A percentile compares a stretch with the other conserved stretches of the same genome.
These are phyloP conservation scores for Clarireedia monteithiana DNA, from an alignment of 2,329 filamentous ascomycete species.

Conservation along the genomic window DNA sequence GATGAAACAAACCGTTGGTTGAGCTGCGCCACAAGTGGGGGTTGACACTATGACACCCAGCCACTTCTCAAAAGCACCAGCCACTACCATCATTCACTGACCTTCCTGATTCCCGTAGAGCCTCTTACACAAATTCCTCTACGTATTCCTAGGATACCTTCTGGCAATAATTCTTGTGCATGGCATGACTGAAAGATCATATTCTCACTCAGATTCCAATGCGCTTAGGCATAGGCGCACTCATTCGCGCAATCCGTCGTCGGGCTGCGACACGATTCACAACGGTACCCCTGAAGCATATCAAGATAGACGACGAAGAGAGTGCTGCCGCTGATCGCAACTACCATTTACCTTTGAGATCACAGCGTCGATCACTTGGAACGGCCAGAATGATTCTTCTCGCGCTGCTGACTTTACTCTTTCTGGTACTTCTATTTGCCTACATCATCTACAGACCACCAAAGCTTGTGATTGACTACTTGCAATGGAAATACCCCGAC, in stretches of 20 bases:
- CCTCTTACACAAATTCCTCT: too few species aligned
- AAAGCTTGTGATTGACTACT: slow-evolving; percentile 57
- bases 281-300: slow-evolving; percentile 16
- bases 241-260: slow-evolving; percentile 3
- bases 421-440: slow-evolving; percentile 34
- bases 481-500: slow-evolving; percentile 65
- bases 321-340: not conserved
- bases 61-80: too few species aligned
- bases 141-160: too few species aligned
- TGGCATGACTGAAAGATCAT: not conserved
- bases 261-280: not conserved
- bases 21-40: too few species aligned
- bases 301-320: slow-evolving; percentile 29
- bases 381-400: slow-evolving; percentile 17
- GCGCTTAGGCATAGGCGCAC: slow-evolving; percentile 3
- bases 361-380: not conserved
- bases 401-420: slow-evolving; percentile 15
- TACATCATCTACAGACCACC: slow-evolving; percentile 81
- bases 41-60: too few species aligned
- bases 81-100: too few species aligned
- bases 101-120: too few species aligned
- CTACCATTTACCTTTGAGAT: not conserved
- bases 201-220: not conserved
- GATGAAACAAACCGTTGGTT: too few species aligned
- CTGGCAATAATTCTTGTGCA: not conserved